A percentile compares a stretch with the other conserved stretches of the same genome.
Evolutionary conservation across 1,284 basidiomycete species (phyloP).

Genomic region (Cutaneotrichosporon cyanovorans): DNA sequence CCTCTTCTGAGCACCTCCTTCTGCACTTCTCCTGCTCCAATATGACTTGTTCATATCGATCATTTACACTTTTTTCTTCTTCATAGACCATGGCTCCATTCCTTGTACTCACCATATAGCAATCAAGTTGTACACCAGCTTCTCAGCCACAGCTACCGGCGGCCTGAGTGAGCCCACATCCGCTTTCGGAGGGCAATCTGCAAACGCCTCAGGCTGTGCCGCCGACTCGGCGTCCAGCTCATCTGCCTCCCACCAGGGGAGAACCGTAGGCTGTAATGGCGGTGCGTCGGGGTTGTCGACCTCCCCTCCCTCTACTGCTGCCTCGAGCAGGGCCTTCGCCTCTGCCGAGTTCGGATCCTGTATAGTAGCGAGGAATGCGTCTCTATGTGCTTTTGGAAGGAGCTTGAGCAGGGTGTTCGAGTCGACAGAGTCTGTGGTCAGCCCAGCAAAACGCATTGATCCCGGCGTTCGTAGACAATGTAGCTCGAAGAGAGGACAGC

Average conservation of each 20-base stretch:
- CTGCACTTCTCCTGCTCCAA: too few relatives aligned
- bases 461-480: too few relatives aligned
- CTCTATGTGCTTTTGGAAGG: constrained; percentile 35
- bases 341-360: constrained; percentile 34
- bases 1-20: too few relatives aligned
- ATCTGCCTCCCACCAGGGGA: constrained; percentile 18
- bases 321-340: constrained; percentile 28
- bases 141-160: constrained; percentile 23
- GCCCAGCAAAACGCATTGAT: background rate
- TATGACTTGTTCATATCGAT: too few relatives aligned
- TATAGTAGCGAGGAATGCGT: constrained; percentile 36
- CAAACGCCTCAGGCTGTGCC: constrained; percentile 10
- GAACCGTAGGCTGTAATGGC: constrained; percentile 3
- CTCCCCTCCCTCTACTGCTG: constrained; percentile 17
- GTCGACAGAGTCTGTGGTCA: constrained; percentile 35
- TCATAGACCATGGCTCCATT: too few relatives aligned
- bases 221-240: constrained; percentile 4
- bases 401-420: constrained; percentile 41
- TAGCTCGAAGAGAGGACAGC: too few relatives aligned
- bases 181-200: constrained; percentile 2
- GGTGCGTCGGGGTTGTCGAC: constrained; percentile 9
- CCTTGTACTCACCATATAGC: constrained; percentile 36
- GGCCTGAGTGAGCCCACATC: constrained; percentile 12
- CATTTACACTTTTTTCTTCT: too few relatives aligned
- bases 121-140: constrained; percentile 37